These are phyloP conservation scores for Vinca minor DNA, from an alignment of 257 asterid genomes.

Conservation along the genomic window DNA sequence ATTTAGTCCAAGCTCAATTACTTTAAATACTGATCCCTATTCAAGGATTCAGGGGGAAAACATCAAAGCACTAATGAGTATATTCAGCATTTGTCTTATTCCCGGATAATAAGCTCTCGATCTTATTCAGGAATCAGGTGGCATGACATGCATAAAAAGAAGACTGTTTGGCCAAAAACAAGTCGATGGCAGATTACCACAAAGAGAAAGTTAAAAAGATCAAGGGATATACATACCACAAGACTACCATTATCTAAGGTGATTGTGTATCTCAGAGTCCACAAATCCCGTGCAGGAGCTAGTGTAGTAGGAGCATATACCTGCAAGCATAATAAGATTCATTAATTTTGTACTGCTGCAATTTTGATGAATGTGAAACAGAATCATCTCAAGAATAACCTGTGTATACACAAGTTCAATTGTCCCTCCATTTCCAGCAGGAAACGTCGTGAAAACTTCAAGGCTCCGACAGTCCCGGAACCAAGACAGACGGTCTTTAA, in stretches of 20 bases:
- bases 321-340: conserved; percentile 32
- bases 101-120: not conserved
- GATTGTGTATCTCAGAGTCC: conserved; percentile 96
- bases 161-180: not conserved
- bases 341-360: not conserved
- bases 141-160: not conserved
- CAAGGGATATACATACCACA: conserved; percentile 53
- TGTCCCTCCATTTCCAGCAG: conserved; percentile 93
- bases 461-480: conserved; percentile 92
- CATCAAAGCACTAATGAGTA: no score
- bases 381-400: conserved; percentile 29
- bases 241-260: conserved; percentile 84
- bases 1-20: not conserved
- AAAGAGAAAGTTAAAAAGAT: no score
- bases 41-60: not conserved
- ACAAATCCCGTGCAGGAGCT: conserved; percentile 96
- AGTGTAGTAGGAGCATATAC: conserved; percentile 86
- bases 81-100: not conserved
- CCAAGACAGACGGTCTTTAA: conserved; percentile 94
- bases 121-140: conserved; percentile 2
- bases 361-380: not conserved
- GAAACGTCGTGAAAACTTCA: conserved; percentile 81
- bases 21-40: not conserved
- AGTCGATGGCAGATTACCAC: no score
- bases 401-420: conserved; percentile 81